A percentile compares a stretch with the other conserved stretches of the same genome.
Evolutionary conservation across 202 grass and related monocot species (phyloP).

Genomic region (Schoenoplectus tabernaemontani): DNA sequence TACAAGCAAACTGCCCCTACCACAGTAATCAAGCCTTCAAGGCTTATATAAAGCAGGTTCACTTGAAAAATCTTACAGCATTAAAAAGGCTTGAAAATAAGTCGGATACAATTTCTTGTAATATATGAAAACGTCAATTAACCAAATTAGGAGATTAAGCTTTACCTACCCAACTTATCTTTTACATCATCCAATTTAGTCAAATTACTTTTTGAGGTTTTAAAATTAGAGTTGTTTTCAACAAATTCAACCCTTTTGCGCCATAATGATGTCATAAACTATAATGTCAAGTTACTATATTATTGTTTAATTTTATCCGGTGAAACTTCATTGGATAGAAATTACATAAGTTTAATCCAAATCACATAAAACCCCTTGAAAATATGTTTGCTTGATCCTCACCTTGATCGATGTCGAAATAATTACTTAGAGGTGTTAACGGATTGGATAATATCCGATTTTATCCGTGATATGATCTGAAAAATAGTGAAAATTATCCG

Average conservation of each 20-base stretch:
- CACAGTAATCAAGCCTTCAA: neutral
- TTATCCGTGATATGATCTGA: too few relatives aligned
- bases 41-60: neutral
- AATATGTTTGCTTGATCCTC: too few relatives aligned
- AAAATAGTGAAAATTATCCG: too few relatives aligned
- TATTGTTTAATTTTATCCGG: neutral
- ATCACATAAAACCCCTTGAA: too few relatives aligned
- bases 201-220: constrained; percentile 4
- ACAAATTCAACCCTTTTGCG: neutral
- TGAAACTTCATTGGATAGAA: neutral
- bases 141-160: neutral
- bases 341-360: neutral
- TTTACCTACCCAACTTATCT: neutral
- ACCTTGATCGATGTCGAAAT: too few relatives aligned
- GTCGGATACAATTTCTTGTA: too few relatives aligned
- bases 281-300: neutral
- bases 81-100: too few relatives aligned
- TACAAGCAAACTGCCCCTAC: neutral
- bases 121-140: constrained; percentile 7
- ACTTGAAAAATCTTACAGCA: neutral
- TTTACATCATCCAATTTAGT: constrained; percentile 10
- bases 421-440: too few relatives aligned
- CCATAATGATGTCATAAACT: neutral
- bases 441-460: too few relatives aligned
- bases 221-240: neutral